A percentile compares a stretch with the other conserved stretches of the same genome.
Conservation (phyloP, 2,329 filamentous ascomycete species). For the Aspergillus piperis region DNA sequence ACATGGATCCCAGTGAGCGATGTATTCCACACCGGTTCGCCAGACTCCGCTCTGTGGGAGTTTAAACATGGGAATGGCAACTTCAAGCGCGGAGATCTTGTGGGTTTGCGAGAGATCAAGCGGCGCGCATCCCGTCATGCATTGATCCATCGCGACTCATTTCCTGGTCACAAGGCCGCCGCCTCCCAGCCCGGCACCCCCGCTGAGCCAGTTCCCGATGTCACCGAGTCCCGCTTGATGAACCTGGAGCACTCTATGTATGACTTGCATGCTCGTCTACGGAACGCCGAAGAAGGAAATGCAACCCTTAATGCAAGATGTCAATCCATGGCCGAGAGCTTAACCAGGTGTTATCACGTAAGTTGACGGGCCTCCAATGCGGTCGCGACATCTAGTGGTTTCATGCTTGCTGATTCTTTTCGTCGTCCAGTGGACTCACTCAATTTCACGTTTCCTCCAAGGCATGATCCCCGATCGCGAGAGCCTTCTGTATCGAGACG, state of each 20-base stretch:
- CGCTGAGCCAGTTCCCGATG: conserved; percentile 78
- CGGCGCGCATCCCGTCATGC: conserved; percentile 89
- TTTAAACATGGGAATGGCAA: conserved; percentile 98
- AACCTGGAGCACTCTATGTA: conserved; percentile 79
- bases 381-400: conserved; percentile 9
- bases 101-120: conserved; percentile 92
- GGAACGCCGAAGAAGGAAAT: conserved; percentile 80
- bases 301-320: conserved; percentile 78
- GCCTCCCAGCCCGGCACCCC: conserved; percentile 81
- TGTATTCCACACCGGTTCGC: conserved; percentile 92
- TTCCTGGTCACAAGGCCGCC: conserved; percentile 73
- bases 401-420: background rate
- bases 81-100: conserved; percentile 92
- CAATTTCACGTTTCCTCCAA: conserved; percentile 74
- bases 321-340: conserved; percentile 76
- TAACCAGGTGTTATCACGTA: conserved; percentile 71
- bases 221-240: conserved; percentile 71
- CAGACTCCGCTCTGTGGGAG: conserved; percentile 94
- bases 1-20: conserved; percentile 72
- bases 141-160: conserved; percentile 87
- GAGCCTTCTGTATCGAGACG: conserved; percentile 75
- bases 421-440: conserved; percentile 71
- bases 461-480: conserved; percentile 74
- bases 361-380: conserved; percentile 24
- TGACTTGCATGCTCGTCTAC: conserved; percentile 73